These are phyloP conservation scores for Incumbomyces delicatus DNA, from an alignment of 2,329 filamentous ascomycete species.

Conservation along the genomic window DNA sequence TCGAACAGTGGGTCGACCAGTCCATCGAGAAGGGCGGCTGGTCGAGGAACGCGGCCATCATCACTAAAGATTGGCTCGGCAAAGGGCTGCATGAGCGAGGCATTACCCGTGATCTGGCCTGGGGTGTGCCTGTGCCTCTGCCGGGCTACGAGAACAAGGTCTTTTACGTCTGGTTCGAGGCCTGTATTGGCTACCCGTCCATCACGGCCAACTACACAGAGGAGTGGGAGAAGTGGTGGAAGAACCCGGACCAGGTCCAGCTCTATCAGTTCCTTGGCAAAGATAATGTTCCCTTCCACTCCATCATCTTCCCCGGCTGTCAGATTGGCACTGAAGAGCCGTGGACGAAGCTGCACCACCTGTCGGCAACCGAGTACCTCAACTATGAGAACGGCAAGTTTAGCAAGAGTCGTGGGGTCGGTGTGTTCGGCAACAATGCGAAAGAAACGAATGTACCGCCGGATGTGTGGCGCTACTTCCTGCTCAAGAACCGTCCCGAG, in stretches of 20 bases:
- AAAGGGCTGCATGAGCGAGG: conserved; percentile 78
- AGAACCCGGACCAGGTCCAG: conserved; percentile 74
- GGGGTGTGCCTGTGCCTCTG: conserved; percentile 60
- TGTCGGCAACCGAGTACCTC: conserved; percentile 82
- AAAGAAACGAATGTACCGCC: conserved; percentile 74
- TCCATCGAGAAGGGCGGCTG: conserved; percentile 58
- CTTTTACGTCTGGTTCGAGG: conserved; percentile 89
- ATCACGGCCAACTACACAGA: conserved; percentile 85
- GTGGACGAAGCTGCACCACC: conserved; percentile 82
- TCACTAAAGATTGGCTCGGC: conserved; percentile 42
- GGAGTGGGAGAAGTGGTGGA: conserved; percentile 92
- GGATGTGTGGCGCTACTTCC: conserved; percentile 90
- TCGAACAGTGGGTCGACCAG: conserved; percentile 67
- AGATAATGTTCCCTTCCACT: conserved; percentile 79
- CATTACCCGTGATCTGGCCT: conserved; percentile 86
- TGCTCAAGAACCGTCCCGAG: conserved; percentile 76
- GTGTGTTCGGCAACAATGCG: conserved; percentile 84
- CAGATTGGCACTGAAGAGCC: conserved; percentile 74
- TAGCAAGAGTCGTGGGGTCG: conserved; percentile 79
- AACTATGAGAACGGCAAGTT: conserved; percentile 89
- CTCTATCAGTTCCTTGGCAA: conserved; percentile 96
- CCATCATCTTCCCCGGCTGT: conserved; percentile 80
- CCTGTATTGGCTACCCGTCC: conserved; percentile 88
- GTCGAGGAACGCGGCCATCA: conserved; percentile 35
- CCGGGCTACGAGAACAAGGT: conserved; percentile 65